Base-by-base conservation (phyloP, 208 protist genomes). In the Trypanosoma theileri region DNA sequence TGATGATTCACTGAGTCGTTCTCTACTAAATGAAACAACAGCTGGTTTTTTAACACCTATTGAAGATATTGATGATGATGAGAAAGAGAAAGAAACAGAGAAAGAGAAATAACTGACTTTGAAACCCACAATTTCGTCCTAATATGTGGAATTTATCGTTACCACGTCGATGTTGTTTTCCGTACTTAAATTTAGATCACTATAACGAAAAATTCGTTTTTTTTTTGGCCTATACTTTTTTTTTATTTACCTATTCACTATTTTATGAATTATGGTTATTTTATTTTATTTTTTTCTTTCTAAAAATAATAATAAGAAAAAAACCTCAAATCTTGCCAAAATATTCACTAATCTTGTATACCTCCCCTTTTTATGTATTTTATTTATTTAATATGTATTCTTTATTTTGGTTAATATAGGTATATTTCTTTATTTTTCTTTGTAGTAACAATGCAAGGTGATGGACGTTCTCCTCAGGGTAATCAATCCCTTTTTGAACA, bases 401-500 rank as follows among this genome's bases (percentile, higher is more conserved):
- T 68, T 59, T 51, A 12, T 58, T 48, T 17, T 58, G 58, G 22
- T 68, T 58, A 42, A 10, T 21, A 26, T 67, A 45, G 16, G n/a
- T 67, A 48, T 59, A 7, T 56, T 68, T 40, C 0, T 46, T 50
- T 58, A 26, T 26, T 68, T 48, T 45, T 51, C 44, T 54, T 35
- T 3, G 13, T 56, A 41, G n/a, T 3, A 17, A n/a, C 40, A 24
- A 73, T 73, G 68, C 62, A 69, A 53, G 59, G 71, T 14, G 71
- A 59, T 41, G 59, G 62, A 13, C 70, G 73, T 65, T 19, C n/a
- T n/a, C 44, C 28, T 13, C 62, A 65, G 4, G 64, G 52, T 17
- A 73, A 80, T 21, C 79, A 80, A 24, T 91, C 87, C 12, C 65
- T 96, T 44, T 96, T 92, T 69, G 80, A 91, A 52, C 82, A 89